Percentiles rank a stretch among this genome's conserved stretches.
Conservation (phyloP, 2,329 filamentous ascomycete genomes). For the Sporothrix inflata region DNA sequence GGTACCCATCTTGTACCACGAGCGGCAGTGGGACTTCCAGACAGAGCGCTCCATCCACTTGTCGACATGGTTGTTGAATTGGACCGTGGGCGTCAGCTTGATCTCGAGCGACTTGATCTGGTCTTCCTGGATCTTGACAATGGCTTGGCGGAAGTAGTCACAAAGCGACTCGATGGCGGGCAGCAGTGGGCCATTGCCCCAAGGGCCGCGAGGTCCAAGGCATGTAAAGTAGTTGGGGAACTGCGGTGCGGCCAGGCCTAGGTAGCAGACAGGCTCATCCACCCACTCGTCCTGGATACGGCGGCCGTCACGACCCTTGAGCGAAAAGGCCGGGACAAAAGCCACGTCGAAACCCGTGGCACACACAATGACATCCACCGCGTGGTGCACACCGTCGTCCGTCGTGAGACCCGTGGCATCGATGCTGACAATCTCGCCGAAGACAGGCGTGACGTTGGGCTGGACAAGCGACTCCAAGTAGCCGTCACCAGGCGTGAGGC, state of each 20-base stretch:
- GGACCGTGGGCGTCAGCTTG: background rate
- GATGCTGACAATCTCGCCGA: background rate
- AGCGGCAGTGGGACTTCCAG: background rate
- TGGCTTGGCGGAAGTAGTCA: background rate
- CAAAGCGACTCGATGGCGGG: background rate
- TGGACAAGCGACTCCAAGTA: background rate
- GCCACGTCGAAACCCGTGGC: slow-evolving; percentile 3
- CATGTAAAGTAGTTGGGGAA: slow-evolving; percentile 10
- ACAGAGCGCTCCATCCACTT: background rate
- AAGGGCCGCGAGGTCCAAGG: background rate
- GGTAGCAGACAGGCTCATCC: background rate
- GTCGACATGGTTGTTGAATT: slow-evolving; percentile 8
- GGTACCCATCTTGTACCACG: slow-evolving; percentile 14
- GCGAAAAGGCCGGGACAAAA: slow-evolving; percentile 1
- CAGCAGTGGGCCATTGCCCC: background rate
- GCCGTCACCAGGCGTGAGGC: background rate
- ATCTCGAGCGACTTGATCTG: slow-evolving; percentile 5
- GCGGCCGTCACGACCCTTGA: background rate
- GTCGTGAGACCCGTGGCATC: background rate
- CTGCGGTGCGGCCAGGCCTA: background rate
- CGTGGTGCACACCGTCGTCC: background rate
- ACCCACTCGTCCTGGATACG: background rate
- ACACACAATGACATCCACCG: background rate
- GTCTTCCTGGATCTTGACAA: background rate
- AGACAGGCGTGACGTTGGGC: background rate